A percentile compares a stretch with the other conserved stretches of the same genome.
Conservation (phyloP, 2,329 filamentous ascomycete species). For the Talaromyces marneffei region DNA sequence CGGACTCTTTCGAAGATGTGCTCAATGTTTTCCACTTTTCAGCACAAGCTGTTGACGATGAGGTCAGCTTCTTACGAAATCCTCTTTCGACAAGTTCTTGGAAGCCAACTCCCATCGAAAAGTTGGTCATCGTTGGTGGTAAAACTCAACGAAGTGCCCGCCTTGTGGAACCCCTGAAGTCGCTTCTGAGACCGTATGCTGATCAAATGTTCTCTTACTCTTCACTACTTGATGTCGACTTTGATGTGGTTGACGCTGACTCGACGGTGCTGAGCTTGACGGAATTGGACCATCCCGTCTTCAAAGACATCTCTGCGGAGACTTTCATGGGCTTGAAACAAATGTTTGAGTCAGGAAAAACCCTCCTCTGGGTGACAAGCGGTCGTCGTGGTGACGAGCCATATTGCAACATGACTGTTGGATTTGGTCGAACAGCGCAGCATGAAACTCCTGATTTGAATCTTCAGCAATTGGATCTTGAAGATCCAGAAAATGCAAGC, state of each 20-base stretch:
- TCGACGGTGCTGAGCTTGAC: background rate
- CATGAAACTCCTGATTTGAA: background rate
- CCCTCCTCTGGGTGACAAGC: constrained; percentile 12
- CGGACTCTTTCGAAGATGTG: background rate
- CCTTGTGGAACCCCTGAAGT: background rate
- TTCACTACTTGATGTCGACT: background rate
- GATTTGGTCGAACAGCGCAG: constrained; percentile 7
- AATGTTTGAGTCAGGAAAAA: background rate
- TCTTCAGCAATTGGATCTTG: background rate
- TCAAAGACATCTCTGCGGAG: background rate
- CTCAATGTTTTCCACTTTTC: background rate
- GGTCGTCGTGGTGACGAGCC: constrained; percentile 1
- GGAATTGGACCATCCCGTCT: constrained; percentile 5
- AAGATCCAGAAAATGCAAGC: background rate
- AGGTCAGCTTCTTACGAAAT: background rate
- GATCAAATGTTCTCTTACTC: background rate
- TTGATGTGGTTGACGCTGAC: background rate
- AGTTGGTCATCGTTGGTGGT: background rate
- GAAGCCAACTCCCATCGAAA: background rate
- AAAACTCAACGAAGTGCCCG: background rate
- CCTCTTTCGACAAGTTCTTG: background rate
- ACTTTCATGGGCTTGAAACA: background rate
- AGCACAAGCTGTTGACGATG: constrained; percentile 1
- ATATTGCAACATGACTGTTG: constrained; percentile 9
- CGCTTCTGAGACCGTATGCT: background rate